Percentiles rank a stretch among this genome's conserved stretches.
Conservation (phyloP, 331 rosid species). For the Ulmus americana region DNA sequence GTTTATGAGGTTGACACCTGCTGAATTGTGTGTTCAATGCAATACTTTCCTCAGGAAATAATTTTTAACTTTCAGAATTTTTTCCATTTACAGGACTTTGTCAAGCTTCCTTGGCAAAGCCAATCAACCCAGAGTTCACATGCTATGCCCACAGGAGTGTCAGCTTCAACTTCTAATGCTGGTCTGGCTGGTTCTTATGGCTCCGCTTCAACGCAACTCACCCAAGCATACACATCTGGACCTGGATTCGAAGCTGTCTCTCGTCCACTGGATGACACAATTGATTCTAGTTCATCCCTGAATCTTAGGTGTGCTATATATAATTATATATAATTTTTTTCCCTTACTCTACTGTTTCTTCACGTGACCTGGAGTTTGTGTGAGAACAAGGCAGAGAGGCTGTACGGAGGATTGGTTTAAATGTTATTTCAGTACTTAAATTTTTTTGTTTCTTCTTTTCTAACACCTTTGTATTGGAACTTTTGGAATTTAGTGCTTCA, state of each 20-base stretch:
- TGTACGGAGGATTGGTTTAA: neutral
- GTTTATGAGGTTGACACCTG: slow-evolving; percentile 72
- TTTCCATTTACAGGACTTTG: slow-evolving; percentile 61
- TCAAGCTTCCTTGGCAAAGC: slow-evolving; percentile 96
- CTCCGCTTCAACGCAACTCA: slow-evolving; percentile 54
- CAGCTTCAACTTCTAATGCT: slow-evolving; percentile 47
- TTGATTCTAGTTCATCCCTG: slow-evolving; percentile 52
- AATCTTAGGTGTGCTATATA: slow-evolving; percentile 50
- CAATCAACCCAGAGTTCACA: slow-evolving; percentile 69
- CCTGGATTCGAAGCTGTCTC: slow-evolving; percentile 66
- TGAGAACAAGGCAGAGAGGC: neutral
- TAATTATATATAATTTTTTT: neutral
- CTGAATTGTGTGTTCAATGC: slow-evolving; percentile 5
- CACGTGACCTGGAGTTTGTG: neutral
- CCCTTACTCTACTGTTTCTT: neutral
- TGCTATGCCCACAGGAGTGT: slow-evolving; percentile 51
- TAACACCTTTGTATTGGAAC: slow-evolving; percentile 9
- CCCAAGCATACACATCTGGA: slow-evolving; percentile 51
- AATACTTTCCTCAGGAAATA: slow-evolving; percentile 2
- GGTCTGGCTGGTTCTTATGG: slow-evolving; percentile 52
- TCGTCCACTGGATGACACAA: slow-evolving; percentile 58
- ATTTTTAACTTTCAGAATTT: neutral
- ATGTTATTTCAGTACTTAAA: slow-evolving; percentile 1
- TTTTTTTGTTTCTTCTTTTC: neutral
- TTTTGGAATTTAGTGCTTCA: slow-evolving; percentile 49